These are phyloP conservation scores for Canna indica DNA, from an alignment of 176 grass and related monocot species.

Conservation along the genomic window DNA sequence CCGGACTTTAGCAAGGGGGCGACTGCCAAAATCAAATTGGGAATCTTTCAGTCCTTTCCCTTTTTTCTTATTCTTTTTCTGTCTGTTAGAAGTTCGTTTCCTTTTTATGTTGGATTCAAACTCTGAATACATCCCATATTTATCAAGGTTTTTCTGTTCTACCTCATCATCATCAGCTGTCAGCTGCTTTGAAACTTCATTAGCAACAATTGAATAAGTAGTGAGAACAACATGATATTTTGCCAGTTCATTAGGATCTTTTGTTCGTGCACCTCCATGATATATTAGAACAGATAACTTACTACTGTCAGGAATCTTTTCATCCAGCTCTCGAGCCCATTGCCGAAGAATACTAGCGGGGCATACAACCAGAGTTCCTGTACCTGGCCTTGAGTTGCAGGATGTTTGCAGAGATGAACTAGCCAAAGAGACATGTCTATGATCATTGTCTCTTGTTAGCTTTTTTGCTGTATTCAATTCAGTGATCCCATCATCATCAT, in stretches of 20 bases:
- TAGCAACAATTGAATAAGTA: slow-evolving; percentile 89
- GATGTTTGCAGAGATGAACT: slow-evolving; percentile 30
- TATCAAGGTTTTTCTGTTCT: slow-evolving; percentile 65
- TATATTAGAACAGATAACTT: slow-evolving; percentile 83
- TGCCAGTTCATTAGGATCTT: slow-evolving; percentile 67
- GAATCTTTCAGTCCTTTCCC: slow-evolving; percentile 56
- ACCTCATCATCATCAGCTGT: slow-evolving; percentile 42
- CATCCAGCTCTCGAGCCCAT: slow-evolving; percentile 71
- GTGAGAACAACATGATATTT: slow-evolving; percentile 94
- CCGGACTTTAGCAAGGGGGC: slow-evolving; percentile 73
- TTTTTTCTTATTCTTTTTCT: slow-evolving; percentile 56
- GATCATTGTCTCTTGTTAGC: slow-evolving; percentile 19
- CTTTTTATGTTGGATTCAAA: slow-evolving; percentile 62
- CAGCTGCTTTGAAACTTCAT: slow-evolving; percentile 91
- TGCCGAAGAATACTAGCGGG: slow-evolving; percentile 93
- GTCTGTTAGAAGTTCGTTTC: slow-evolving; percentile 28
- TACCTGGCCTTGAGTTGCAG: slow-evolving; percentile 45
- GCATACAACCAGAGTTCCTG: slow-evolving; percentile 89
- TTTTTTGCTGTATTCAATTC: slow-evolving; percentile 20
- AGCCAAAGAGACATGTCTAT: slow-evolving; percentile 32
- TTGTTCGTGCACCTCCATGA: slow-evolving; percentile 91
- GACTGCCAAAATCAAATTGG: slow-evolving; percentile 51
- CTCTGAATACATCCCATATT: slow-evolving; percentile 30
- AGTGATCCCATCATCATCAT: slow-evolving; percentile 58
- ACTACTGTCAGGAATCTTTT: slow-evolving; percentile 58